Percentiles rank a stretch among this genome's conserved stretches.
Evolutionary conservation across 371 early-diverging fungal species (phyloP).

Genomic region (Choanephora cucurbitarum): DNA sequence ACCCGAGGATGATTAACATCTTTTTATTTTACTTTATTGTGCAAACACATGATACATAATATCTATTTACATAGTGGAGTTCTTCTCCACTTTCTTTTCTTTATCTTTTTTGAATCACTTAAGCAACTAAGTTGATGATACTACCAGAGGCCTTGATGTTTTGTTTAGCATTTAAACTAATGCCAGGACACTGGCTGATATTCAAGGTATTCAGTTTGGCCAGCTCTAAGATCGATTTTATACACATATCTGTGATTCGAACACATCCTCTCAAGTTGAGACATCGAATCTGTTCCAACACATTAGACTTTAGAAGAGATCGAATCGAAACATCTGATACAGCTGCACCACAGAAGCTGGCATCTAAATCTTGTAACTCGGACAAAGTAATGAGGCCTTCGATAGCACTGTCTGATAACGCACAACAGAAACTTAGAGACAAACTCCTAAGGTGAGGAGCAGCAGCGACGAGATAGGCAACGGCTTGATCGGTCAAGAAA

Average conservation of each 20-base stretch:
- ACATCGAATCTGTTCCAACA: slow-evolving; percentile 2
- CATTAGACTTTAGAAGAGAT: slow-evolving; percentile 30
- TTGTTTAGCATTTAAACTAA: slow-evolving; percentile 19
- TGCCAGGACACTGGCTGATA: slow-evolving; percentile 38
- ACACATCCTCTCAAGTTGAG: slow-evolving; percentile 58
- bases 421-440: slow-evolving; percentile 80
- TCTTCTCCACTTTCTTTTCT: no score
- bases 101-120: no score
- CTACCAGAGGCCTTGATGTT: slow-evolving; percentile 15
- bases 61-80: no score
- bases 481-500: slow-evolving; percentile 73
- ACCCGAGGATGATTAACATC: no score
- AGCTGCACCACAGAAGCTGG: slow-evolving; percentile 76
- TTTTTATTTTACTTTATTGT: no score
- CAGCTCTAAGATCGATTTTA: slow-evolving; percentile 34
- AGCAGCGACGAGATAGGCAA: slow-evolving; percentile 50
- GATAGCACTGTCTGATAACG: slow-evolving; percentile 67
- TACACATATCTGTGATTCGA: slow-evolving; percentile 61
- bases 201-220: slow-evolving; percentile 18
- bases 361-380: slow-evolving; percentile 59
- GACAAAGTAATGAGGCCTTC: slow-evolving; percentile 49
- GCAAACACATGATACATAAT: no score
- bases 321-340: slow-evolving; percentile 67
- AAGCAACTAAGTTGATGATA: slow-evolving; percentile 19
- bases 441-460: slow-evolving; percentile 54